Evolutionary conservation across 345 rosid species (phyloP).

Genomic region (Hibiscus mutabilis): DNA sequence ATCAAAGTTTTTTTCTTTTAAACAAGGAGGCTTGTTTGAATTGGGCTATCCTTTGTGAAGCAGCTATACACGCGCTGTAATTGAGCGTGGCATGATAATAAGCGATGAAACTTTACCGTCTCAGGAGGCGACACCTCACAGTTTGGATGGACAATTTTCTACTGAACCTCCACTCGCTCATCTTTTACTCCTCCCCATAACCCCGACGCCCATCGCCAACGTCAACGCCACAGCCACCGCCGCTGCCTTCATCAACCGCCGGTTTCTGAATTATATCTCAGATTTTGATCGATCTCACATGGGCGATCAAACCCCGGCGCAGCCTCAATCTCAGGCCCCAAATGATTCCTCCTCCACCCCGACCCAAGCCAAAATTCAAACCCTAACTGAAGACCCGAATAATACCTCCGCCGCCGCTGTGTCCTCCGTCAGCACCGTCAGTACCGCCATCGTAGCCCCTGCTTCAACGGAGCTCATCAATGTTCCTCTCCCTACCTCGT

Average conservation of each 20-base stretch:
- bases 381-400: neutral
- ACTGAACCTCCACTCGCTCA: neutral
- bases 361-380: slow-evolving; percentile 21
- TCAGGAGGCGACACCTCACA: neutral
- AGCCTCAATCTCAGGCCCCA: slow-evolving; percentile 27
- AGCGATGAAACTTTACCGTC: neutral
- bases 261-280: neutral
- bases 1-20: too few species aligned
- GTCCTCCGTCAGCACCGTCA: slow-evolving; percentile 16
- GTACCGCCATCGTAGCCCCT: slow-evolving; percentile 21
- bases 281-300: slow-evolving; percentile 28
- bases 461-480: slow-evolving; percentile 27
- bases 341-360: slow-evolving; percentile 23
- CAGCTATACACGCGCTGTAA: neutral
- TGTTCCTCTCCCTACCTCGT: slow-evolving; percentile 22
- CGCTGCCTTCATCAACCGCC: neutral
- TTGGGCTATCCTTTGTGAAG: neutral
- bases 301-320: slow-evolving; percentile 63
- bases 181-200: slow-evolving; percentile 8
- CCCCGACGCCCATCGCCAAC: slow-evolving; percentile 12
- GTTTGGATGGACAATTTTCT: neutral
- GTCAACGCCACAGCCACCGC: neutral
- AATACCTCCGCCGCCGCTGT: slow-evolving; percentile 8
- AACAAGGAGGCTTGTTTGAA: neutral
- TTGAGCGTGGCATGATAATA: neutral